A percentile compares a stretch with the other conserved stretches of the same genome.
Evolutionary conservation across 441 rosid species (phyloP).

Genomic region (Populus hybrid): DNA sequence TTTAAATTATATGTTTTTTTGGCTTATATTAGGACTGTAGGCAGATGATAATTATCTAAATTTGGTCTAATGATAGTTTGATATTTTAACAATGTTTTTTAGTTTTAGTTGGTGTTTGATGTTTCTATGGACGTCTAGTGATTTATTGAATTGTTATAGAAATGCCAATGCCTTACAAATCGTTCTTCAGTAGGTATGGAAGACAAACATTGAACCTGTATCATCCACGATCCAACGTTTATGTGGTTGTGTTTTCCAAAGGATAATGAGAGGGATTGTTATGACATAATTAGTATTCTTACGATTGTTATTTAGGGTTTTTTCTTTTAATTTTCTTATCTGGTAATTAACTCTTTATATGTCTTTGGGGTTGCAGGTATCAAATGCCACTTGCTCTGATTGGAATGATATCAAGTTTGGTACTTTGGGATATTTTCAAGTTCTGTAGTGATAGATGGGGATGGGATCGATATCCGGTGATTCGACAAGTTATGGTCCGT

Average conservation of each 20-base stretch:
- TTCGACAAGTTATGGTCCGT: slow-evolving; percentile 51
- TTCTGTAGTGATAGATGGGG: slow-evolving; percentile 64
- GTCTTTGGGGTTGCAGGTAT: slow-evolving; percentile 39
- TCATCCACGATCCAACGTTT: background rate
- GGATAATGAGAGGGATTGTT: background rate
- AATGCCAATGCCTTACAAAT: background rate
- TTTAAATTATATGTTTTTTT: background rate
- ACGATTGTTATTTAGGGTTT: background rate
- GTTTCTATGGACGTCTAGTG: background rate
- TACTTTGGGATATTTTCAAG: slow-evolving; percentile 83
- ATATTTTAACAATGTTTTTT: no score
- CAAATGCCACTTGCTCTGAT: slow-evolving; percentile 89
- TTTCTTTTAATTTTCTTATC: background rate
- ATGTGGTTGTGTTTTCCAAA: background rate
- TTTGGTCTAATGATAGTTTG: background rate
- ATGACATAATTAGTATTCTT: background rate
- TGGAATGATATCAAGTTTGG: slow-evolving; percentile 79
- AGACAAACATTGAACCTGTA: background rate
- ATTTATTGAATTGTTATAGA: background rate
- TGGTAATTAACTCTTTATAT: background rate
- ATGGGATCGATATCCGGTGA: slow-evolving; percentile 54
- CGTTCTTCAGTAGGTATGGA: background rate
- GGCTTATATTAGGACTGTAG: background rate
- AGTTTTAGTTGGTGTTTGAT: background rate
- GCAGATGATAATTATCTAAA: background rate